Evolutionary conservation across 495 filamentous ascomycete species (phyloP), one percentile per base, ranked within the genome.

Genomic region (Antarctomyces pellizariae): DNA sequence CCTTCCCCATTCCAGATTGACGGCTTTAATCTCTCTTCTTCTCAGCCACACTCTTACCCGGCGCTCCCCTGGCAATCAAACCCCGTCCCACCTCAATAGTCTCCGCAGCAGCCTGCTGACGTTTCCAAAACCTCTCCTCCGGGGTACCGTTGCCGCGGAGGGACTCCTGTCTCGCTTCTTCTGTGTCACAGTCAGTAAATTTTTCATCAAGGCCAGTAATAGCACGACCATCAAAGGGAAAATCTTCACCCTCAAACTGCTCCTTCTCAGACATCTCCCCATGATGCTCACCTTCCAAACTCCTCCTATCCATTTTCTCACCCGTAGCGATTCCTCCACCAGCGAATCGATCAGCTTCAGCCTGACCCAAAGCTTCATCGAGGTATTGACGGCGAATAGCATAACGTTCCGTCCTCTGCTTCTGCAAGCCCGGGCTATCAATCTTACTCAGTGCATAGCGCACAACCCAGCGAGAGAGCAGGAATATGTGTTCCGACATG

Each of bases 401-500:
- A 38, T 71, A 91, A 13, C 74, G 53, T 42, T 86, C 75, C 0
- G 64, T 55, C 3, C 72, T 62, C 48, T 86, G 80, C 46, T 80
- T 78, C 37, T 75, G 68, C 21, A 83, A 49, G 10, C 83, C 82
- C 0, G 80, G 76, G 3, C 65, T 74, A 38, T 93, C 83, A 12
- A 95, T 54, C 42, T 80, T 79, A n/a, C 46, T 45, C 35, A 95
- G 62, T 5, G 67, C 68, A 12, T 60, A 50, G 16, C 68, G 61
- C 1, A 92, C 74, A 0, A 52, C 62, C 32, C 72, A 64, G 31
- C 79, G 66, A 0, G 73, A 59, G 2, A 64, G 52, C 12, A 97
- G 56, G 37, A 84, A 95, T 1, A 80, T 35, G 34, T 95, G 86
- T 44, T 97, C 86, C 0, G 75, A 68, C 37, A 89, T 67, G 37